Base-by-base conservation (phyloP, 176 grass and related monocot genomes). In the Tillandsia leiboldiana region DNA sequence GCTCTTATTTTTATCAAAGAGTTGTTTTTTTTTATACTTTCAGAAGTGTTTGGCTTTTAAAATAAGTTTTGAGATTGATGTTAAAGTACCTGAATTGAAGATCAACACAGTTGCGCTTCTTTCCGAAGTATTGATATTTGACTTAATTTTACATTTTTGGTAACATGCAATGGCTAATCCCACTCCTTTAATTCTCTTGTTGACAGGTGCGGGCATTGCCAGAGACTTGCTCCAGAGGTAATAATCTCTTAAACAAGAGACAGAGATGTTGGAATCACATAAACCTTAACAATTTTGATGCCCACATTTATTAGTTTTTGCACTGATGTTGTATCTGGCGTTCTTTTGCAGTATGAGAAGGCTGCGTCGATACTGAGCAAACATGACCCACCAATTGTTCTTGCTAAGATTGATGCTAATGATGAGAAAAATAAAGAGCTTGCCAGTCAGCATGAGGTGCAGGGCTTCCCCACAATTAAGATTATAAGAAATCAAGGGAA, bases 131-230 rank as follows among this genome's bases (percentile, higher is more conserved):
- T 42, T 42, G 33, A 6, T 42, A 42, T 4, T 33, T 33, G 3
- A 33, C 29, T 33, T 33, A 42, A 29, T 29, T 42, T 42, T 42
- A 42, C 33, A 42, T 42, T 42, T 42, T 42, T 42, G 33, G 33
- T 42, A 42, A 42, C 33, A 42, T 42, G 33, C 33, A 42, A 42
- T 65, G 11, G 8, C 63, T 65, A 26, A 65, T 65, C 13, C 12
- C 15, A 27, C 26, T 42, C 10, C 5, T 65, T 15, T 57, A 13
- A 57, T 33, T 65, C 26, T 65, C 7, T 53, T 56, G 11, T 64
- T 33, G 1, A 15, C 82, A 99, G 94, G 94, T 99, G 89, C 78
- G 84, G 82, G 2, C 94, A 93, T 64, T 93, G 94, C 82, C 87
- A 99, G 56, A 62, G 64, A 70, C 84, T 99, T 14, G 79, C 87